Base-by-base conservation (phyloP, 2,329 filamentous ascomycete species). In the Didymella glomerata region DNA sequence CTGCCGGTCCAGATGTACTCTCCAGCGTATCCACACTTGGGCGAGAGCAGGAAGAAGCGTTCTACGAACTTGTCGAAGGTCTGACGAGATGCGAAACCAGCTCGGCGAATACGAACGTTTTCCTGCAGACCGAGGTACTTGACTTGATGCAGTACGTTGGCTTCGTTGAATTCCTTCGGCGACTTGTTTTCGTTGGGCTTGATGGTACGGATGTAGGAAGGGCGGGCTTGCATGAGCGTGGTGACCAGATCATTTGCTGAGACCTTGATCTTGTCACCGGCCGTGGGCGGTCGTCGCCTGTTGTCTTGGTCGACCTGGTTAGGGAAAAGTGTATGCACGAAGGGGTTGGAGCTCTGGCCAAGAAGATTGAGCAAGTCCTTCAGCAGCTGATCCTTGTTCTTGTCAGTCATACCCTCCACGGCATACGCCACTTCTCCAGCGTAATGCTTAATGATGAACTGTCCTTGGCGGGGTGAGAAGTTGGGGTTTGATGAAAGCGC, bases 151-250 rank as follows among this genome's bases (percentile, higher is more conserved):
- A 98, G 84, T 20, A 99, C 95, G 69, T 98, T 98, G 28, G 88
- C 88, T 20, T 86, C 85, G 69, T 97, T 97, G 78, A 97, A 99
- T 75, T 99, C 95, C 11, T 88, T 89, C 0, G 93, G 90, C 2
- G 93, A 97, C 78, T 98, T 99, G 82, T 97, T 98, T 79, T 99
- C 95, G 81, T 99, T 99, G 1, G 95, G 95, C 80, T 99, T 99
- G 81, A 99, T 98, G 0, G 95, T 99, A 76, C 95, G 92, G 70
- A 99, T 99, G 74, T 99, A 99, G 2, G 93, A 97, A 1, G 95
- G 95, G 68, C 95, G 92, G 56, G 93, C 94, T 79, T 97, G 96
- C 93, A 97, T 98, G 70, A 99, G 79, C 1, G 95, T 98, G 1
- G 93, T 88, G 1, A 99, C 95, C 20, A 99, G 84, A 44, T 96